Evolutionary conservation across 2,329 filamentous ascomycete species (phyloP).

Genomic region (Parastagonospora nodorum): DNA sequence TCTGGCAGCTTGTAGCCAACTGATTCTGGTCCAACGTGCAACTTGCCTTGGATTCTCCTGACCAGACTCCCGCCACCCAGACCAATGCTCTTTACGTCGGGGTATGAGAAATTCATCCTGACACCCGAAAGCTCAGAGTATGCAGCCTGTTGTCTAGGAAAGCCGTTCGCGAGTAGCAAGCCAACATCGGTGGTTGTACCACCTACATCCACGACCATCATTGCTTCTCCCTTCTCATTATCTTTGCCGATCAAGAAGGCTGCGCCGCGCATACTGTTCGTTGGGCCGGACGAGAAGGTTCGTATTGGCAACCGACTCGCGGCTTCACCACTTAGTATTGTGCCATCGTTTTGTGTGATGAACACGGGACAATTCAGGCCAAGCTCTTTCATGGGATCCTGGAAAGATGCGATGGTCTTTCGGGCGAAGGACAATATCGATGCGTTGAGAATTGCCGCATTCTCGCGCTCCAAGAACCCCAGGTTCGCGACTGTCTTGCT

Average conservation of each 20-base stretch:
- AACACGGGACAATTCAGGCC: constrained; percentile 55
- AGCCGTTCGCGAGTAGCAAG: constrained; percentile 63
- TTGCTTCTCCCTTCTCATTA: constrained; percentile 47
- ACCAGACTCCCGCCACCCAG: constrained; percentile 65
- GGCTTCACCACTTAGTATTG: constrained; percentile 52
- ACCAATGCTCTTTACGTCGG: constrained; percentile 64
- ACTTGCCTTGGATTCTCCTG: constrained; percentile 42
- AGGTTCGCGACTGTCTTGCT: constrained; percentile 58
- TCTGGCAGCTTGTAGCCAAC: constrained; percentile 63
- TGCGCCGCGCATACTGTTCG: constrained; percentile 60
- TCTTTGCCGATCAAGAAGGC: constrained; percentile 44
- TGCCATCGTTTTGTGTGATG: constrained; percentile 60
- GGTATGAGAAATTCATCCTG: constrained; percentile 61
- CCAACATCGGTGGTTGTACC: constrained; percentile 71
- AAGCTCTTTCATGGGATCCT: constrained; percentile 52
- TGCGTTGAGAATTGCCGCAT: constrained; percentile 58
- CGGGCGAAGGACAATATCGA: constrained; percentile 55
- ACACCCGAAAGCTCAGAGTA: constrained; percentile 68
- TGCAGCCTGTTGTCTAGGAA: constrained; percentile 66
- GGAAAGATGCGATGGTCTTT: constrained; percentile 53
- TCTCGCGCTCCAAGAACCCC: constrained; percentile 58
- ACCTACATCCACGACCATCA: constrained; percentile 70
- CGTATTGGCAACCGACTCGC: constrained; percentile 56
- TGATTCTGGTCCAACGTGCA: constrained; percentile 65
- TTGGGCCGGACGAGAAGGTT: constrained; percentile 58